Percentiles rank a stretch among this genome's conserved stretches.
These are phyloP conservation scores for Amanita fuliginea DNA, from an alignment of 768 basidiomycete species.

Conservation along the genomic window DNA sequence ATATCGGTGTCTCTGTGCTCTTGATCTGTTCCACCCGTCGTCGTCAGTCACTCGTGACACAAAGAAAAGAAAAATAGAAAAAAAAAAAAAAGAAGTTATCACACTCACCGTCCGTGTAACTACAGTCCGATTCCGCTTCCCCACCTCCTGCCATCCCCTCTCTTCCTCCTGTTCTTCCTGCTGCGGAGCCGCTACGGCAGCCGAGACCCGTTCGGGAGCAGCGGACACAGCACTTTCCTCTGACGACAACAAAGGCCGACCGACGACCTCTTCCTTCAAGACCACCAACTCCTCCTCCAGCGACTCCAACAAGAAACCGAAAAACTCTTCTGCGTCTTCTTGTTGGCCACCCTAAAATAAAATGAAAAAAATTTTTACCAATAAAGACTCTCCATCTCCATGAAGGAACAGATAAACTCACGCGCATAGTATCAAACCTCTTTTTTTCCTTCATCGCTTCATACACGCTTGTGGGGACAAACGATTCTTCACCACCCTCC, in stretches of 20 bases:
- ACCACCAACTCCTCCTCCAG: conserved; percentile 84
- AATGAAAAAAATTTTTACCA: neutral
- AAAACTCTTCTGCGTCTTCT: conserved; percentile 97
- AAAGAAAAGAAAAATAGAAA: no score
- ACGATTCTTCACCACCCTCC: conserved; percentile 47
- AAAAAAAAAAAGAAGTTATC: no score
- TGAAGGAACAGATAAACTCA: no score
- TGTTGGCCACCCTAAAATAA: conserved; percentile 70
- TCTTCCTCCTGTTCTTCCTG: conserved; percentile 32
- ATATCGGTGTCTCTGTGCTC: conserved; percentile 76
- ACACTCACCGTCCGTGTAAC: conserved; percentile 64
- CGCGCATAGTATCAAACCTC: conserved; percentile 87
- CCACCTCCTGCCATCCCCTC: conserved; percentile 90
- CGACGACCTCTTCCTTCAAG: conserved; percentile 41
- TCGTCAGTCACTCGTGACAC: neutral
- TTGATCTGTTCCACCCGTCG: conserved; percentile 40
- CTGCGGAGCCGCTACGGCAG: no score
- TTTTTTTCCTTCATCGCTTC: conserved; percentile 92
- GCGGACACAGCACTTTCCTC: conserved; percentile 3
- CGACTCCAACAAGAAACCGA: conserved; percentile 95
- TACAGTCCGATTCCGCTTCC: conserved; percentile 72
- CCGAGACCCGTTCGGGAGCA: conserved; percentile 11
- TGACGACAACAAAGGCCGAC: conserved; percentile 22
- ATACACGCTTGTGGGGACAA: conserved; percentile 80
- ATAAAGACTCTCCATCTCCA: no score